phyloP scores from a whole-genome alignment of 2,329 filamentous ascomycete genomes.

The Fusarium sublunatum region DNA sequence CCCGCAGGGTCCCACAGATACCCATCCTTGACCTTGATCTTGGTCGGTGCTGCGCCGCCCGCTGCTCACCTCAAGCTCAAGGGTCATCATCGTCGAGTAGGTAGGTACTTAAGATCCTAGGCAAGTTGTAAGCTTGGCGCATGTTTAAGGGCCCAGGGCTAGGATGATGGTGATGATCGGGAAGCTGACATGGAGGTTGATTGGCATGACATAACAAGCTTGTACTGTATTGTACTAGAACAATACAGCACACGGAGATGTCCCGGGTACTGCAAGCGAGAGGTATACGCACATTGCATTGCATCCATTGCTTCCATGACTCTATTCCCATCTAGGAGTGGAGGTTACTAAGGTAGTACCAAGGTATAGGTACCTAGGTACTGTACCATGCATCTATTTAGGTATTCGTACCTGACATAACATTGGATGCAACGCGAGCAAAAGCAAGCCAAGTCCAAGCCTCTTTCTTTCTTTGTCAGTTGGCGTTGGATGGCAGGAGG shows the following conservation, averaged over 20 bases:
- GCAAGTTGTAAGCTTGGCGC: slow-evolving; percentile 1
- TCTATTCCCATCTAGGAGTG: too few relatives aligned
- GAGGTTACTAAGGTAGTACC: too few relatives aligned
- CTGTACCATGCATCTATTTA: too few relatives aligned
- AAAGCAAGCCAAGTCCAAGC: slow-evolving; percentile 6
- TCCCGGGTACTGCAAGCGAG: too few relatives aligned
- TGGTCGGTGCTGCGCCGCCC: slow-evolving; percentile 4
- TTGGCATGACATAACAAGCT: not conserved
- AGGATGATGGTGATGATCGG: not conserved
- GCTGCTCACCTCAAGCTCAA: not conserved
- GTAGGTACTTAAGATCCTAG: too few relatives aligned
- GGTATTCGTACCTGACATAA: too few relatives aligned
- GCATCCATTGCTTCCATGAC: too few relatives aligned
- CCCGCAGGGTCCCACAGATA: slow-evolving; percentile 22
- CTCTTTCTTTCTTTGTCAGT: not conserved
- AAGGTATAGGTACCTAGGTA: too few relatives aligned
- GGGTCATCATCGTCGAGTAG: not conserved
- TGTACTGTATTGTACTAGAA: not conserved
- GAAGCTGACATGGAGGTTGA: not conserved
- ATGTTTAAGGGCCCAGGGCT: not conserved
- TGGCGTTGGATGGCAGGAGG: too few relatives aligned
- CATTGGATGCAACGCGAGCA: too few relatives aligned
- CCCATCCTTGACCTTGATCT: slow-evolving; percentile 12
- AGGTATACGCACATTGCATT: not conserved
- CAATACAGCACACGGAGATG: too few relatives aligned